These are phyloP conservation scores for Botryosphaeria dothidea DNA, from an alignment of 2,329 filamentous ascomycete species.

Conservation along the genomic window DNA sequence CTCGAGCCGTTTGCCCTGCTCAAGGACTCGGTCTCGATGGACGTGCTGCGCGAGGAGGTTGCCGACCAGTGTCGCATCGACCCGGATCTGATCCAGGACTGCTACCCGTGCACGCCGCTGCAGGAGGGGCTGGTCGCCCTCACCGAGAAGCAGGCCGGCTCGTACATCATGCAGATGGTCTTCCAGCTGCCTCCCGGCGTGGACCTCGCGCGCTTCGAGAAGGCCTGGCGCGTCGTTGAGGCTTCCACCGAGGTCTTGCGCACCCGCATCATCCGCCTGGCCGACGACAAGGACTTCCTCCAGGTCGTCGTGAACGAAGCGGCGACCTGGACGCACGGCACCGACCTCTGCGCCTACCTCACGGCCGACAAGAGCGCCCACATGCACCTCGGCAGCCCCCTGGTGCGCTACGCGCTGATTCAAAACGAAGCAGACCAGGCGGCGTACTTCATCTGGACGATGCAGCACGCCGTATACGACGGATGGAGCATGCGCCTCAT, in stretches of 20 bases:
- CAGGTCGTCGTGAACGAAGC: neutral
- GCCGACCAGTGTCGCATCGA: slow-evolving; percentile 29
- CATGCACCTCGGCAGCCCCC: slow-evolving; percentile 33
- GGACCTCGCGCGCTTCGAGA: slow-evolving; percentile 14
- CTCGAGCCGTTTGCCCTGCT: neutral
- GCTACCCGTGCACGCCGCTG: slow-evolving; percentile 44
- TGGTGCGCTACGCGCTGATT: slow-evolving; percentile 41
- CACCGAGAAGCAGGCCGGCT: slow-evolving; percentile 37
- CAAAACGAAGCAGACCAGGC: neutral
- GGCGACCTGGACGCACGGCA: neutral
- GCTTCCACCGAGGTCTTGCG: slow-evolving; percentile 37
- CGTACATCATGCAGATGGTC: slow-evolving; percentile 41
- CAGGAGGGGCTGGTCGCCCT: slow-evolving; percentile 45
- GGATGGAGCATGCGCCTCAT: slow-evolving; percentile 21
- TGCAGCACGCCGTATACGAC: slow-evolving; percentile 41
- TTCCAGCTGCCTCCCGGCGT: slow-evolving; percentile 27
- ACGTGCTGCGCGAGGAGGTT: slow-evolving; percentile 36
- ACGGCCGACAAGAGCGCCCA: slow-evolving; percentile 29
- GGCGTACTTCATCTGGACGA: slow-evolving; percentile 19
- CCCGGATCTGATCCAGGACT: slow-evolving; percentile 35
- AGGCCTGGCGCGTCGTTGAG: slow-evolving; percentile 23
- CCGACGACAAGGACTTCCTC: neutral
- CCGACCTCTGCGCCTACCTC: slow-evolving; percentile 34
- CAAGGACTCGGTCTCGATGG: neutral
- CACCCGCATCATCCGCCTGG: slow-evolving; percentile 33